Percentiles rank a stretch among this genome's conserved stretches.
phyloP scores from a whole-genome alignment of 176 grass and related monocot genomes.

The Tuctoria greenei region DNA sequence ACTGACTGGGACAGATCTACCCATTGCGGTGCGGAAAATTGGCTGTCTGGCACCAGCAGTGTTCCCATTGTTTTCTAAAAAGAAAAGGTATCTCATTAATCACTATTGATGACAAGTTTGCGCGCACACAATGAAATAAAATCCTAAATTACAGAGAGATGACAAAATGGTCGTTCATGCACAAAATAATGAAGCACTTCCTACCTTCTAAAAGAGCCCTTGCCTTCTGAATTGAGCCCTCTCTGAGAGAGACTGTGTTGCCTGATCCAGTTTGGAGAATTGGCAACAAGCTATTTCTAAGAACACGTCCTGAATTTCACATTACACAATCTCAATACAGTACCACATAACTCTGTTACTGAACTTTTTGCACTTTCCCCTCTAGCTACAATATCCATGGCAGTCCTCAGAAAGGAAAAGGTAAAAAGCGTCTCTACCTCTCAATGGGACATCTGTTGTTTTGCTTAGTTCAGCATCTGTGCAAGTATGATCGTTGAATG shows the following conservation, averaged over 20 bases:
- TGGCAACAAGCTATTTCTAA: constrained; percentile 4
- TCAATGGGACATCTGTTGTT: constrained; percentile 3
- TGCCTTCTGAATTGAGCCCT: constrained; percentile 42
- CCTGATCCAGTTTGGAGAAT: constrained; percentile 58
- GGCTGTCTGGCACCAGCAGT: constrained; percentile 11
- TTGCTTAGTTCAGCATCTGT: not conserved
- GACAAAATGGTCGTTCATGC: not conserved
- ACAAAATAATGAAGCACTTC: constrained; percentile 27
- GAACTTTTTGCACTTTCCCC: not conserved
- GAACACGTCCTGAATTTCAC: constrained; percentile 25
- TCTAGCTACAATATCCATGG: not conserved
- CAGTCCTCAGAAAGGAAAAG: not conserved
- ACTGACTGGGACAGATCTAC: constrained; percentile 43
- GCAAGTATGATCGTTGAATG: constrained; percentile 1
- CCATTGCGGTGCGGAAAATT: constrained; percentile 51
- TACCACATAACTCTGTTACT: not conserved
- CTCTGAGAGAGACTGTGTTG: constrained; percentile 27
- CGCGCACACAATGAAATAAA: not conserved
- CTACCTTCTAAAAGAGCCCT: constrained; percentile 52
- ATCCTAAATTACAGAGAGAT: not conserved
- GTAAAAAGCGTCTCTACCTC: constrained; percentile 32
- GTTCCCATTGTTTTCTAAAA: constrained; percentile 31
- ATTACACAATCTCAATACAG: constrained; percentile 1
- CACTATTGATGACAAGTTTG: constrained; percentile 9
- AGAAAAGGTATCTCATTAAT: constrained; percentile 17